Evolutionary conservation across 73 alveolate genomes (phyloP), one percentile per base, ranked within the genome.

Genomic region (Uronychia setigera): DNA sequence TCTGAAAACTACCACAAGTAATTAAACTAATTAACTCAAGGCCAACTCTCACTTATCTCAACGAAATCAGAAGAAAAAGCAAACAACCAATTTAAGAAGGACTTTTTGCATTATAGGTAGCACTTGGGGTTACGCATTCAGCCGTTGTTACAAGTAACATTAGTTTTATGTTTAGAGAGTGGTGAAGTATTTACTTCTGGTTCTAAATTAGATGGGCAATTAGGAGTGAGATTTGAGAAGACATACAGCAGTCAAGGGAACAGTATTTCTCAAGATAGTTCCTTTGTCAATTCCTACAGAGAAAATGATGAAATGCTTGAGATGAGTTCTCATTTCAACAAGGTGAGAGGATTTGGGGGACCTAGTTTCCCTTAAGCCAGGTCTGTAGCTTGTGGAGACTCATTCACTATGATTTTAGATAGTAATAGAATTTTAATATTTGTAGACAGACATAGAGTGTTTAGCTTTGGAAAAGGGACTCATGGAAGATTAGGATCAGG

Each of bases 401-500:
- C 86, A 25, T 92, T 83, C 80, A 78, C 95, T 28, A 9, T 88
- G 35, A 84, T 92, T 31, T 67, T 92, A 29, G 83, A 79, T 19
- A 46, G 67, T 46, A 46, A 46, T 5, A 5, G 5, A 19, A 19
- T 19, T 46, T 5, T 46, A n/a, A 5, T 46, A 46, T 11, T 19
- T 46, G 67, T 11, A 46, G 67, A 46, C 67, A 5, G 67, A 5
- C 5, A 46, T 60, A 59, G 79, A 77, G 87, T 92, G 29, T 92
- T 32, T 58, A 84, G 91, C 29, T 92, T 92, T 76, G 97, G 97
- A 34, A 92, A 92, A 79, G 81, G 85, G 26, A 59, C 88, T 60
- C 95, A 92, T 88, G 97, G 97, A 29, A 59, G 94, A 30, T 32
- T 88, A 29, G 97, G 97, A 26, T 74, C 46, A 9, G 94, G 94